These are phyloP conservation scores for Rutstroemia sydowiana DNA, from an alignment of 2,329 filamentous ascomycete genomes.

Conservation along the genomic window DNA sequence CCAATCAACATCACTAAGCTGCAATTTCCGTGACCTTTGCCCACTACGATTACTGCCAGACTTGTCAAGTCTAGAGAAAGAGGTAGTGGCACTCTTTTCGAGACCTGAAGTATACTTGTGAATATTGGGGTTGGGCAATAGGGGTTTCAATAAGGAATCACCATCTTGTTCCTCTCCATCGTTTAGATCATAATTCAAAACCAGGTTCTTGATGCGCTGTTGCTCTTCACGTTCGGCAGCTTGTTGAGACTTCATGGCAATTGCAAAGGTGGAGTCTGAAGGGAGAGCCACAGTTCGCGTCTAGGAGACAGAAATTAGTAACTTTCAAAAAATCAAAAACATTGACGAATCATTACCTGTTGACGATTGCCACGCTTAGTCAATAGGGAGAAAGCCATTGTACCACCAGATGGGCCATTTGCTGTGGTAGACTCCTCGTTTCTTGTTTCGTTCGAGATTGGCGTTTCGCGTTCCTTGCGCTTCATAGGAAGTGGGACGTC, in stretches of 20 bases:
- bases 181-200: conserved; percentile 90
- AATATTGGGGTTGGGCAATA: conserved; percentile 43
- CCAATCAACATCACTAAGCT: conserved; percentile 97
- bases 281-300: conserved; percentile 86
- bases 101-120: conserved; percentile 46
- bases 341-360: conserved; percentile 50
- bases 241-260: conserved; percentile 94
- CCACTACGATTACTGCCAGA: conserved; percentile 44
- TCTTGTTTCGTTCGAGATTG: conserved; percentile 30
- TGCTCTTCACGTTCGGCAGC: conserved; percentile 94
- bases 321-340: neutral
- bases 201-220: conserved; percentile 95
- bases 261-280: conserved; percentile 86
- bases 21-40: conserved; percentile 81
- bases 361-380: conserved; percentile 95
- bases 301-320: conserved; percentile 36
- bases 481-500: conserved; percentile 97
- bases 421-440: conserved; percentile 35
- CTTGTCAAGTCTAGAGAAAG: conserved; percentile 29
- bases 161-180: conserved; percentile 75
- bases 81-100: conserved; percentile 42
- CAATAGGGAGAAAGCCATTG: conserved; percentile 94
- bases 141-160: conserved; percentile 45
- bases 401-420: conserved; percentile 39
- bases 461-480: conserved; percentile 54